Percentiles rank a stretch among this genome's conserved stretches.
Evolutionary conservation across 169 alveolate species (phyloP).

Genomic region (Haemoproteus tartakovskyi): DNA sequence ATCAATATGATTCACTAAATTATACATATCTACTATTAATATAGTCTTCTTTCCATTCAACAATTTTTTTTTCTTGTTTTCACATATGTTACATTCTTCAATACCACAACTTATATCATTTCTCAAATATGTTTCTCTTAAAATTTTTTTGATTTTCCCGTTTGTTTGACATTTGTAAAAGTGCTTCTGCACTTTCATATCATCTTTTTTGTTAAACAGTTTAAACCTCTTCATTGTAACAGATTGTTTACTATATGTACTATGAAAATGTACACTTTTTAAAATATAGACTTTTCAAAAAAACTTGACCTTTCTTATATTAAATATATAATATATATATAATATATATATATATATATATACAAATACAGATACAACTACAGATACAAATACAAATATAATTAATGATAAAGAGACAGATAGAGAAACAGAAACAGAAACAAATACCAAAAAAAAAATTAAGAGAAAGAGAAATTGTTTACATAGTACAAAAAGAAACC

Average conservation of each 20-base stretch:
- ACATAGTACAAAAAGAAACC: too few relatives aligned
- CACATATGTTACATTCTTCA: slow-evolving; percentile 55
- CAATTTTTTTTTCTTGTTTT: slow-evolving; percentile 40
- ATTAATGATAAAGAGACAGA: too few relatives aligned
- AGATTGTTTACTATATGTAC: background rate
- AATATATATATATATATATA: too few relatives aligned
- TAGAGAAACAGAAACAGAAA: too few relatives aligned
- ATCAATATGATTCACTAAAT: slow-evolving; percentile 43
- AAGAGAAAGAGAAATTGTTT: too few relatives aligned
- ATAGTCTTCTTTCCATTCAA: slow-evolving; percentile 38
- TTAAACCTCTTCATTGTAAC: slow-evolving; percentile 23
- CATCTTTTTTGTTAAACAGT: slow-evolving; percentile 18
- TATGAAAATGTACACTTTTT: background rate
- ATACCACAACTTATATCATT: slow-evolving; percentile 59
- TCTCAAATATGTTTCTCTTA: slow-evolving; percentile 53
- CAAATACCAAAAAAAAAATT: too few relatives aligned
- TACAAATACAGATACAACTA: too few relatives aligned
- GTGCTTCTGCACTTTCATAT: slow-evolving; percentile 42
- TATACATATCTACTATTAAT: slow-evolving; percentile 25
- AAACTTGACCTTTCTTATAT: too few relatives aligned
- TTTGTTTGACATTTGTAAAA: slow-evolving; percentile 28
- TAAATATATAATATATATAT: too few relatives aligned
- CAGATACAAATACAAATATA: too few relatives aligned
- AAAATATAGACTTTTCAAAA: background rate
- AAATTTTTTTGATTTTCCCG: slow-evolving; percentile 21